Evolutionary conservation across 495 filamentous ascomycete species (phyloP).

Genomic region (Podospora conica): DNA sequence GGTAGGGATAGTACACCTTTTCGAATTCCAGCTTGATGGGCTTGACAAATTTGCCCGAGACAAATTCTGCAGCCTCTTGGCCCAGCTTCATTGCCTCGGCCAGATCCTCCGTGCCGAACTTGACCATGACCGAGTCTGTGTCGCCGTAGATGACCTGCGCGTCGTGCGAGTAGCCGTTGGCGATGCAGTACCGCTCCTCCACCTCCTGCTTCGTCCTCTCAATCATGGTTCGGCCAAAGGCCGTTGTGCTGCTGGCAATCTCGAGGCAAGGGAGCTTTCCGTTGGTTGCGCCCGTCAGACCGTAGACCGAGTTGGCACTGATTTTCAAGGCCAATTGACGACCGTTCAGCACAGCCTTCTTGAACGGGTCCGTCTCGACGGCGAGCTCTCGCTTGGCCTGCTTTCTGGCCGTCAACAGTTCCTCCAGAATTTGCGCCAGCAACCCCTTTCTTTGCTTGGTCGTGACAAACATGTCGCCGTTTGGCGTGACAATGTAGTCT

Average conservation of each 20-base stretch:
- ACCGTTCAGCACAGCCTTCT: constrained; percentile 96
- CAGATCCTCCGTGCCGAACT: constrained; percentile 84
- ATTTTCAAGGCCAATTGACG: constrained; percentile 94
- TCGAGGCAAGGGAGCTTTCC: constrained; percentile 93
- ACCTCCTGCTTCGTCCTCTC: constrained; percentile 93
- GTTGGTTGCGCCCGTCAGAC: constrained; percentile 90
- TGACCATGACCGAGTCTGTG: constrained; percentile 99
- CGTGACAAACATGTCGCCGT: constrained; percentile 89
- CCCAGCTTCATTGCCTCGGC: constrained; percentile 89
- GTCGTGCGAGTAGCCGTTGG: constrained; percentile 89
- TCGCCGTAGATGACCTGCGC: constrained; percentile 98
- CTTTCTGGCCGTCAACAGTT: constrained; percentile 82
- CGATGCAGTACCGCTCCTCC: constrained; percentile 78
- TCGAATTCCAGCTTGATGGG: constrained; percentile 99
- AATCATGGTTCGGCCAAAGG: constrained; percentile 97
- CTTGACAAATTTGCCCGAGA: constrained; percentile 85
- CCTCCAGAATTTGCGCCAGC: constrained; percentile 90
- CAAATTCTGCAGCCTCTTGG: constrained; percentile 77
- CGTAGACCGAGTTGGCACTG: constrained; percentile 97
- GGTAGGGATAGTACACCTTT: constrained; percentile 97
- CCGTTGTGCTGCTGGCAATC: constrained; percentile 94
- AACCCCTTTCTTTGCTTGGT: constrained; percentile 84
- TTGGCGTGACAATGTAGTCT: constrained; percentile 94
- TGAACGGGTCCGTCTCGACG: constrained; percentile 89
- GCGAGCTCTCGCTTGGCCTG: constrained; percentile 88